Conservation (phyloP, 495 filamentous ascomycete genomes). For the Pseudoneurospora amorphoporcata region DNA sequence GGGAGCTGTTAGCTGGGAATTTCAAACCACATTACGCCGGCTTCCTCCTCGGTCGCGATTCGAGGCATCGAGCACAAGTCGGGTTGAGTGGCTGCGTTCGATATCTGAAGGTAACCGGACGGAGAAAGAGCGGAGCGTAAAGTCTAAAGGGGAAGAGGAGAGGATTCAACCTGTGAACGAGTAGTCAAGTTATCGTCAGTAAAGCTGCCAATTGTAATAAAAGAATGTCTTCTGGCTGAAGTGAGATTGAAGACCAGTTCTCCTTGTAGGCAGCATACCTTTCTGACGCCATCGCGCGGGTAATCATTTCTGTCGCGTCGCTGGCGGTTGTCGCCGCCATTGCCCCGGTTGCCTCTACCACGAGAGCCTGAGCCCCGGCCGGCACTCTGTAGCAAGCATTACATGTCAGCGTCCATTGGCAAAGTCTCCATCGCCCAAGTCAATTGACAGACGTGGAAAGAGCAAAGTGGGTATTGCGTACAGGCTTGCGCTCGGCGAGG, state of each 20-base stretch:
- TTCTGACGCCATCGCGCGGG: slow-evolving; percentile 73
- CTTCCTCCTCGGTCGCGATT: slow-evolving; percentile 19
- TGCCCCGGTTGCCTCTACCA: slow-evolving; percentile 17
- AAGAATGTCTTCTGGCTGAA: background rate
- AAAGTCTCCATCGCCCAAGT: background rate
- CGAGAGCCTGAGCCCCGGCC: slow-evolving; percentile 8
- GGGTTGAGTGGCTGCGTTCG: slow-evolving; percentile 19
- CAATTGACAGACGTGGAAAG: background rate
- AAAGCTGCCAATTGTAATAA: background rate
- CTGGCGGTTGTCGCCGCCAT: slow-evolving; percentile 33
- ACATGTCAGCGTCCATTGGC: slow-evolving; percentile 1
- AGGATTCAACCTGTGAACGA: slow-evolving; percentile 26
- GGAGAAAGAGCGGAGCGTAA: slow-evolving; percentile 5
- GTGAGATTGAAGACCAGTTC: background rate
- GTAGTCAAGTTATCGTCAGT: background rate
- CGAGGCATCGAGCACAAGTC: slow-evolving; percentile 22
- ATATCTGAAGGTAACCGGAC: slow-evolving; percentile 15
- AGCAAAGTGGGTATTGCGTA: background rate
- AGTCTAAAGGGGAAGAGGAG: slow-evolving; percentile 14
- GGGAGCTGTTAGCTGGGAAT: slow-evolving; percentile 23
- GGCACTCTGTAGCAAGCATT: slow-evolving; percentile 3
- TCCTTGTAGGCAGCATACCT: slow-evolving; percentile 37
- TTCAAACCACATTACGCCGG: slow-evolving; percentile 12
- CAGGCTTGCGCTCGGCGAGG: slow-evolving; percentile 68
- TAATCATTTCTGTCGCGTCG: slow-evolving; percentile 47